Base-by-base conservation (phyloP, 305 asterid species). In the Solanum hybrid region DNA sequence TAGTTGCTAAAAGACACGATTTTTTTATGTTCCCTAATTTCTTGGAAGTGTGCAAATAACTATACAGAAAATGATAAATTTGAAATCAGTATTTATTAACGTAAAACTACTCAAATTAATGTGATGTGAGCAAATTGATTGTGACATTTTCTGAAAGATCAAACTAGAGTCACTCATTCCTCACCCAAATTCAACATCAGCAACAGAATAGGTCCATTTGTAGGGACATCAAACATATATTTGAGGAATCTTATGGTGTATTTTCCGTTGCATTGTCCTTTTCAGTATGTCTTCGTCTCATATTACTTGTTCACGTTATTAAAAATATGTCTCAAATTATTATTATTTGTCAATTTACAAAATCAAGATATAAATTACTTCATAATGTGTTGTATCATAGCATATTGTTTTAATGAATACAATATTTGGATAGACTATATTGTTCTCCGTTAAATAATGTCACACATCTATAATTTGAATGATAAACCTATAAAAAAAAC, bases 361-460 rank as follows among this genome's bases (percentile, higher is more conserved):
- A 60, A 22, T 60, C 2, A 60, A 20, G 0, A 60, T 60, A 60
- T 20, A 7, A 60, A 60, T 60, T 60, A 60, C 11, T 0, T 20
- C 71, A 60, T 20, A 60, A 20, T 60, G 26, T 60, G 71, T 60
- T 60, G 12, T 60, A 60, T 60, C 27, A 0, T 60, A 60, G 7
- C 1, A 0, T 22, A 60, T 60, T 60, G 12, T 60, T 0, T 60
- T 60, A 22, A 60, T 20, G 12, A 20, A 60, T 60, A 60, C 71
- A 60, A 20, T 0, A 0, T 60, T 60, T 22, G 27, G 2, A 60
- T 60, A 60, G 0, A 60, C 11, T 20, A 8, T 17, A 56, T 56
- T 20, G 27, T 60, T 60, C 12, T 22, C 27, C 26, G 5, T 60
- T 20, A 20, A 0, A 60, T 60, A 22, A 60, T 60, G 12, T 60